A percentile compares a stretch with the other conserved stretches of the same genome.
These are phyloP conservation scores for Penicillium cinerascens DNA, from an alignment of 495 filamentous ascomycete genomes.

Conservation along the genomic window DNA sequence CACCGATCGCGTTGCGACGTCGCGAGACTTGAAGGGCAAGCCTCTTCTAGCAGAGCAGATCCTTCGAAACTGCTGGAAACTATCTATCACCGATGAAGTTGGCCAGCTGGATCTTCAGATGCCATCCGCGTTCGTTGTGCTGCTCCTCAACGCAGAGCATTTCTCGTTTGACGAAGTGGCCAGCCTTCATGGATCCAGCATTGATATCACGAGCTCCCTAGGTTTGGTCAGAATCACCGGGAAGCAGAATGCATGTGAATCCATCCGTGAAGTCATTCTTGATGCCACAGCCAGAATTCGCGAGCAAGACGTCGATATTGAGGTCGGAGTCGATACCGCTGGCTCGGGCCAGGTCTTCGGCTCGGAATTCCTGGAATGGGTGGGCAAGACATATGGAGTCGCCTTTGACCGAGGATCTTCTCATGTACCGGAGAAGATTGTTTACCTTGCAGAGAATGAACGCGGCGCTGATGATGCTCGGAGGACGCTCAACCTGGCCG, in stretches of 20 bases:
- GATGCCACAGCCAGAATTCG: conserved; percentile 35
- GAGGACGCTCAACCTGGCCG: conserved; percentile 34
- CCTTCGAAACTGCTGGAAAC: conserved; percentile 43
- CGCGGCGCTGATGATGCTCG: conserved; percentile 31
- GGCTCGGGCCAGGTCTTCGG: conserved; percentile 13
- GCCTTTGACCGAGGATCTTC: conserved; percentile 19
- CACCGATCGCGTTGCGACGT: conserved; percentile 6
- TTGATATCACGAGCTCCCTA: conserved; percentile 36
- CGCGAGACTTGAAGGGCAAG: conserved; percentile 28
- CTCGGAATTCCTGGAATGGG: conserved; percentile 32
- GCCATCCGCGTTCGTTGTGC: conserved; percentile 16
- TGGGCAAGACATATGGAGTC: conserved; percentile 29
- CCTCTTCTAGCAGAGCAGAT: conserved; percentile 34
- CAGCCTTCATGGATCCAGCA: conserved; percentile 35
- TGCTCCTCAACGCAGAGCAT: conserved; percentile 30
- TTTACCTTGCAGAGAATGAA: conserved; percentile 36
- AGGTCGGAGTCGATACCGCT: not conserved
- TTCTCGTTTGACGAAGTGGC: conserved; percentile 46
- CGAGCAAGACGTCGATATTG: conserved; percentile 24
- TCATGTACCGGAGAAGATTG: conserved; percentile 19
- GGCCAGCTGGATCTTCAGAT: conserved; percentile 43
- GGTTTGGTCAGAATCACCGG: conserved; percentile 43
- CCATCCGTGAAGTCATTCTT: conserved; percentile 39
- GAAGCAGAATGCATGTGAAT: conserved; percentile 32
- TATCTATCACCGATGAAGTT: conserved; percentile 33